These are phyloP conservation scores for Colletotrichum tofieldiae DNA, from an alignment of 2,329 filamentous ascomycete genomes.

Conservation along the genomic window DNA sequence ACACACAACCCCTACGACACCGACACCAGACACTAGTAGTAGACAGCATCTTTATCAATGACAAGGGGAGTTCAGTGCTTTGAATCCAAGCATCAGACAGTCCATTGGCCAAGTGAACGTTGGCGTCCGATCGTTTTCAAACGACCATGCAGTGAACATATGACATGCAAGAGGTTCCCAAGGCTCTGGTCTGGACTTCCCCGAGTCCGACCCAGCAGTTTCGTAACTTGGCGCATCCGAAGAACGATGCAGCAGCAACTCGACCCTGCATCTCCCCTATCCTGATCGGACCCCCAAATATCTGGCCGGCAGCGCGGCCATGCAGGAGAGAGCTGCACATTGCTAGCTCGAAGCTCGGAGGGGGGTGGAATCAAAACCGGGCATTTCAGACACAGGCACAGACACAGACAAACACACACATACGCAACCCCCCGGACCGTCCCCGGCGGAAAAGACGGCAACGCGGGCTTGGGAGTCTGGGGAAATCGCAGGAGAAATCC, in stretches of 20 bases:
- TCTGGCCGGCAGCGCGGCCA: neutral
- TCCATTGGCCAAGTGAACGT: neutral
- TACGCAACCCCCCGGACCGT: neutral
- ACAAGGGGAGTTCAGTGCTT: neutral
- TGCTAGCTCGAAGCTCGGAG: slow-evolving; percentile 1
- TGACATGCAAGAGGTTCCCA: neutral
- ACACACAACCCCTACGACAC: neutral
- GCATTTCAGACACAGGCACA: neutral
- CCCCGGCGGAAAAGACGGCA: neutral
- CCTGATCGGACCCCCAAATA: neutral
- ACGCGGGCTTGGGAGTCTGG: neutral
- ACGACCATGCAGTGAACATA: neutral
- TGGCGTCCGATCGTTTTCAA: neutral
- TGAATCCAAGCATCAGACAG: neutral
- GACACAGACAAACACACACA: neutral
- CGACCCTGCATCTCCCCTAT: neutral
- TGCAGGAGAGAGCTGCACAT: neutral
- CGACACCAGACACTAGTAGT: neutral
- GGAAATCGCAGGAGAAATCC: slow-evolving; percentile 4
- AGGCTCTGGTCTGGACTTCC: neutral
- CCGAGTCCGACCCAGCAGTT: neutral
- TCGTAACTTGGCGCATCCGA: neutral
- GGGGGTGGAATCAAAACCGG: neutral
- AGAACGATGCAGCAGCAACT: neutral
- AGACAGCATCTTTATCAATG: slow-evolving; percentile 4